A percentile compares a stretch with the other conserved stretches of the same genome.
These are phyloP conservation scores for Microsporum canis DNA, from an alignment of 2,329 filamentous ascomycete species.

Conservation along the genomic window DNA sequence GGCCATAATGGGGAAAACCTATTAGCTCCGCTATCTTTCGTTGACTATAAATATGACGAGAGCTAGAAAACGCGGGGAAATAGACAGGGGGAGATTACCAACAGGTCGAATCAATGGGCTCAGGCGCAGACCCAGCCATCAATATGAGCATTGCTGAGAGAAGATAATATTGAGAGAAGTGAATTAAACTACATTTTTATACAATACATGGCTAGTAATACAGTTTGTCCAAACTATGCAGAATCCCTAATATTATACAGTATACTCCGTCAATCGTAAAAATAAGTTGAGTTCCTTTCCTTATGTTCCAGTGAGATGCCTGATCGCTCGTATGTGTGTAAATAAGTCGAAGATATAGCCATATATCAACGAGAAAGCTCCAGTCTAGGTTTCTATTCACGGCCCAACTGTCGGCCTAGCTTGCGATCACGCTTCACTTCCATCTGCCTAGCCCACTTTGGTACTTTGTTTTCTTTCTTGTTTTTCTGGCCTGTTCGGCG, in stretches of 20 bases:
- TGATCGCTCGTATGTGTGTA: not conserved
- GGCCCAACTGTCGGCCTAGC: not conserved
- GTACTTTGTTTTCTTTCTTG: slow-evolving; percentile 1
- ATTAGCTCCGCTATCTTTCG: not conserved
- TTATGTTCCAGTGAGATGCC: not conserved
- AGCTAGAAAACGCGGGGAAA: too few relatives aligned
- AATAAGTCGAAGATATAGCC: not conserved
- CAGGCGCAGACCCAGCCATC: not conserved
- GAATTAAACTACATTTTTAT: not conserved
- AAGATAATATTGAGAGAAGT: not conserved
- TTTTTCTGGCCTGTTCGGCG: not conserved
- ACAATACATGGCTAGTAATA: slow-evolving; percentile 8
- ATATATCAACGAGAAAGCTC: not conserved
- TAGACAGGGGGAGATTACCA: not conserved
- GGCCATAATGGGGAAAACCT: not conserved
- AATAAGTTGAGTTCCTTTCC: slow-evolving; percentile 1
- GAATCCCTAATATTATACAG: not conserved
- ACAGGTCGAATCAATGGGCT: not conserved
- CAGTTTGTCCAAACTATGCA: slow-evolving; percentile 1
- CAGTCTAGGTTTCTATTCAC: not conserved
- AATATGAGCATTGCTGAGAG: not conserved
- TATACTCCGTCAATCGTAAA: not conserved
- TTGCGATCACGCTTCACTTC: not conserved
- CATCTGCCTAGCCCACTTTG: not conserved
- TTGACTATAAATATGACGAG: not conserved